Percentiles rank a stretch among this genome's conserved stretches.
Conservation (phyloP, 108 stramenopile species). For the Aurantiochytrium sp. region DNA sequence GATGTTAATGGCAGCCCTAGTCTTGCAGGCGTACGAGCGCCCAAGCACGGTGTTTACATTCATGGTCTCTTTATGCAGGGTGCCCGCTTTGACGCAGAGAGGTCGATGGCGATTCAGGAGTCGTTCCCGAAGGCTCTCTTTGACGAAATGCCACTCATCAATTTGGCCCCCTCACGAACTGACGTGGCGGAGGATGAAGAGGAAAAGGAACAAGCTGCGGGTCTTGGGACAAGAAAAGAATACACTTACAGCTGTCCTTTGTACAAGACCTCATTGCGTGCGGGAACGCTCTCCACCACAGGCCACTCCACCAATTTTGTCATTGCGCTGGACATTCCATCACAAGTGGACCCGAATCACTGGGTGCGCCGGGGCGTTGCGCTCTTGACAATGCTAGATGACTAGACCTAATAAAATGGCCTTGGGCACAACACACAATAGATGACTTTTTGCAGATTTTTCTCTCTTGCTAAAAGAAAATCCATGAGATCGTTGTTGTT, state of each 20-base stretch:
- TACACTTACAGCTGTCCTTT: slow-evolving; percentile 37
- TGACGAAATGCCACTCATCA: slow-evolving; percentile 39
- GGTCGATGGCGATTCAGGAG: slow-evolving; percentile 35
- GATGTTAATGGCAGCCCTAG: not conserved
- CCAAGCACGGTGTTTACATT: slow-evolving; percentile 46
- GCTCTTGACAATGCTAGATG: slow-evolving; percentile 53
- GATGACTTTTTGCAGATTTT: not conserved
- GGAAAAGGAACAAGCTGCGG: not conserved
- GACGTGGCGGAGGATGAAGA: slow-evolving; percentile 6
- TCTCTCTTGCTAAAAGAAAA: not conserved
- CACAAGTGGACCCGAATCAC: slow-evolving; percentile 24
- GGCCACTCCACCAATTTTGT: slow-evolving; percentile 56
- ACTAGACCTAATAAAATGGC: not conserved
- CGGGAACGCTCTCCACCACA: slow-evolving; percentile 48
- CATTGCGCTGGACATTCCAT: slow-evolving; percentile 33
- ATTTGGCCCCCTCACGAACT: slow-evolving; percentile 37
- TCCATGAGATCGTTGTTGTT: too few species aligned
- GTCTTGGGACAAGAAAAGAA: too few species aligned
- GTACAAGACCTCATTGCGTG: slow-evolving; percentile 50
- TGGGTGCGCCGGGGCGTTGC: slow-evolving; percentile 57
- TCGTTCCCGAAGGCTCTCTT: slow-evolving; percentile 27
- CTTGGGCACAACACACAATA: not conserved
- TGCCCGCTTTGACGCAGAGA: slow-evolving; percentile 37
- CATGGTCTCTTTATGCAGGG: slow-evolving; percentile 57
- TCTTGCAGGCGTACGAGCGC: slow-evolving; percentile 1